phyloP scores from a whole-genome alignment of 371 early-diverging fungal species.

The Phascolomyces articulosus region DNA sequence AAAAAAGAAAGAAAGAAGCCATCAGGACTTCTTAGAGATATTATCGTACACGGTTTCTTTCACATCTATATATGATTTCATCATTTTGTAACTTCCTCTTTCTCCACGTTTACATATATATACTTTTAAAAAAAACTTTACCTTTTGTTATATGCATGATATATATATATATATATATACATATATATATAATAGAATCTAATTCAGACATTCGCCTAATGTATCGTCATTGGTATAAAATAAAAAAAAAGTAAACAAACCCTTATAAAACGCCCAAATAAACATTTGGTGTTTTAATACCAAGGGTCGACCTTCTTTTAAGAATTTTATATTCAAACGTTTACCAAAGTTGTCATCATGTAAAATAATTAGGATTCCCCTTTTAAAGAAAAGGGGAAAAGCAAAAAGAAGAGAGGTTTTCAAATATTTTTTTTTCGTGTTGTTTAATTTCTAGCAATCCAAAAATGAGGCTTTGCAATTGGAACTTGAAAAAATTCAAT shows the following conservation, averaged over 20 bases:
- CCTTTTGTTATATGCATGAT: no score
- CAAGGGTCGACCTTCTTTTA: no score
- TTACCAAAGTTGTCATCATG: slow-evolving; percentile 5
- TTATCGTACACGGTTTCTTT: neutral
- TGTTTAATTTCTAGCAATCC: no score
- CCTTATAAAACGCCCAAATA: neutral
- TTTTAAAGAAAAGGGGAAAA: neutral
- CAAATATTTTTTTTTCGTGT: neutral
- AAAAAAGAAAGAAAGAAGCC: neutral
- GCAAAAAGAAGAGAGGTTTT: neutral
- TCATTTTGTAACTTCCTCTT: neutral
- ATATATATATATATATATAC: no score
- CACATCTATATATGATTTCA: neutral
- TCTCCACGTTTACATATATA: no score
- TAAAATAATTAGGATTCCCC: neutral
- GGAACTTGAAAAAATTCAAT: no score
- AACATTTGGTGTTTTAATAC: no score
- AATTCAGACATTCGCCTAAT: slow-evolving; percentile 1
- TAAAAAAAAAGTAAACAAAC: neutral
- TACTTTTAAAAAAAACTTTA: neutral
- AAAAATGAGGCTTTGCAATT: neutral
- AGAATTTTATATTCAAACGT: neutral
- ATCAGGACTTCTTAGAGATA: slow-evolving; percentile 8
- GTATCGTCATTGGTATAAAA: neutral
- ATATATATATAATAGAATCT: neutral